Conservation (phyloP, 345 rosid genomes). For the Psidium guajava region DNA sequence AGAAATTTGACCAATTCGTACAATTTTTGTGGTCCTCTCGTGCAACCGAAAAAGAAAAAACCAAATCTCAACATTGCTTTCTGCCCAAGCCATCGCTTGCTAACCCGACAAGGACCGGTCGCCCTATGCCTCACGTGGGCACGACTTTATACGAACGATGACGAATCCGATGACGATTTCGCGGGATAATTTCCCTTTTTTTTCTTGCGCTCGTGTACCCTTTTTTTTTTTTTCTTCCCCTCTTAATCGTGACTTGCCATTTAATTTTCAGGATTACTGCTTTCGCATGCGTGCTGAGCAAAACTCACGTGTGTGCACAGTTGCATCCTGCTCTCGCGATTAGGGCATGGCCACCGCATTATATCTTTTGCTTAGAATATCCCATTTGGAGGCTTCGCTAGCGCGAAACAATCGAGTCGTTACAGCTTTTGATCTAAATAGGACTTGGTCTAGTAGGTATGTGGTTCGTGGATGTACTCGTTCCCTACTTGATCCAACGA, state of each 20-base stretch:
- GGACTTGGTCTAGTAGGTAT: fast-evolving
- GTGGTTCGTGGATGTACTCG: neutral
- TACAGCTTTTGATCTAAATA: neutral
- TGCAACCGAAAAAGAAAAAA: no score
- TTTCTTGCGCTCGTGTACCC: neutral
- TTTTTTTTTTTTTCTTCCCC: neutral
- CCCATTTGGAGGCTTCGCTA: neutral
- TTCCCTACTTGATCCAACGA: fast-evolving
- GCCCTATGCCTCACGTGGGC: neutral
- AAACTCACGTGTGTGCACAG: neutral
- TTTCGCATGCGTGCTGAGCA: neutral
- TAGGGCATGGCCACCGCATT: no score
- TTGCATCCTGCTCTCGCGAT: neutral
- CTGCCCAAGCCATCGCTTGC: neutral
- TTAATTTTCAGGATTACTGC: neutral
- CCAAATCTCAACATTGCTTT: neutral
- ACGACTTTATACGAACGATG: neutral
- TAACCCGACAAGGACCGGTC: neutral
- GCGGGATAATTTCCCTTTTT: neutral
- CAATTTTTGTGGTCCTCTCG: neutral
- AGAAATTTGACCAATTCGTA: neutral
- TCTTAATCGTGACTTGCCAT: no score
- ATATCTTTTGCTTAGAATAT: fast-evolving
- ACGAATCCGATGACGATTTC: neutral
- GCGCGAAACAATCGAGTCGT: fast-evolving